Base-by-base conservation (phyloP, 1,284 basidiomycete species). In the Butyriboletus regius region DNA sequence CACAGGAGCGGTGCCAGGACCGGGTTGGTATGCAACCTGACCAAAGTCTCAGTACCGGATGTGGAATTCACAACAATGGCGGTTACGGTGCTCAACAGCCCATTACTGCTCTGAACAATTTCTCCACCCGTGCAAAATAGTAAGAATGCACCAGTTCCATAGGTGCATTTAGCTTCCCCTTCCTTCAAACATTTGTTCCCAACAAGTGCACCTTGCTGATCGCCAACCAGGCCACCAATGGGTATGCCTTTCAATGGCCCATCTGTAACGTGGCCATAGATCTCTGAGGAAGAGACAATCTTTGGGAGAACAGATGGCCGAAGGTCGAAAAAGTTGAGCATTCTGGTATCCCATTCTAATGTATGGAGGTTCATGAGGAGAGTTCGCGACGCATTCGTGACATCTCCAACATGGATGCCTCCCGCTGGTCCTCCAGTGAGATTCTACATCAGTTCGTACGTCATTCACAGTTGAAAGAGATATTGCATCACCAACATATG, bases 321-420 rank as follows among this genome's bases (percentile, higher is more conserved):
- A 63, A 98, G 70, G 48, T 78, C 85, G 61, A 98, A 98, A 75
- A 98, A 98, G 34, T 85, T 77, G 59, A 96, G 77, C 28, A 98
- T 79, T 36, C 78, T 78, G 2, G 80, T 74, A 60, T 91, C 89
- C 92, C 93, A 98, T 63, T 83, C 60, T 32, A 96, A 78, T 1
- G 84, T 88, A 41, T 75, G 75, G 50, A 94, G 75, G 65, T 95
- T 90, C 71, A 97, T 82, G 49, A 98, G 81, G 50, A 98, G 84
- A 0, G 95, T 98, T 41, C 95, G 86, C 2, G 94, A 98, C 2
- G 95, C 95, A 67, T 98, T 98, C 49, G 92, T 92, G n/a, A 91
- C 85, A 68, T 98, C 95, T 57, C 85, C 87, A 56, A 96, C 82
- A 70, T 98, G 93, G n/a, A 90, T 72, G 40, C 82, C 81, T 33